These are phyloP conservation scores for Rhododendron vialii DNA, from an alignment of 148 eudicot species.

Conservation along the genomic window DNA sequence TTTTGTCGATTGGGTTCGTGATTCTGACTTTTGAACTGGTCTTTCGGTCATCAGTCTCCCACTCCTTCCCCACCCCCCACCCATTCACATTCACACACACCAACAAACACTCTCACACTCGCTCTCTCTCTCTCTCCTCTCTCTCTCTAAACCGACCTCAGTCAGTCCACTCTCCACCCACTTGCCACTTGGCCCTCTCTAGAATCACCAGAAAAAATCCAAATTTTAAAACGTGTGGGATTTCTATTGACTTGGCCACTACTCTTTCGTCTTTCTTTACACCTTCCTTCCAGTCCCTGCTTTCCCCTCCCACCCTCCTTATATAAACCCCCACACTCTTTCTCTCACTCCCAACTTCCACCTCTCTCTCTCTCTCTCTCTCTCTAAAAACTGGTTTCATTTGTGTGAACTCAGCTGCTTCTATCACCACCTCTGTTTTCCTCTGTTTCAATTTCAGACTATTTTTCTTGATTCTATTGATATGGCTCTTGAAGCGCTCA, in stretches of 20 bases:
- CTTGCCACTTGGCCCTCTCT: not conserved
- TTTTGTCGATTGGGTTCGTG: not conserved
- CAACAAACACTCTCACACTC: not conserved
- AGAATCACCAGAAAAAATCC: not conserved
- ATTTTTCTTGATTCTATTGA: not conserved
- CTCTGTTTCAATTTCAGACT: constrained; percentile 2
- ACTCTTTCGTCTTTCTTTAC: not conserved
- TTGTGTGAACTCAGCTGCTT: not conserved
- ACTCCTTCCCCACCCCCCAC: not conserved
- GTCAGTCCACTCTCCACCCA: not conserved
- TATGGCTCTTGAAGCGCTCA: constrained; percentile 42
- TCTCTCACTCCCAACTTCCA: not conserved
- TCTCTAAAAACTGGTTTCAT: not conserved
- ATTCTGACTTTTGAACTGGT: not conserved
- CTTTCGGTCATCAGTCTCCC: not conserved
- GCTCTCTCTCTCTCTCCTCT: not conserved
- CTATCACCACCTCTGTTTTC: not conserved
- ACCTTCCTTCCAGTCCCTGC: not conserved
- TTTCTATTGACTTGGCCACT: not conserved
- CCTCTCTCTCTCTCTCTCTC: not conserved
- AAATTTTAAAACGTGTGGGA: not conserved
- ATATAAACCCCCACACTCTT: not conserved
- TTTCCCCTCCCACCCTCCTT: not conserved
- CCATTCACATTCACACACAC: not conserved
- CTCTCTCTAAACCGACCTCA: not conserved